Base-by-base conservation (phyloP, 306 rosid species). In the Clitoria ternatea region DNA sequence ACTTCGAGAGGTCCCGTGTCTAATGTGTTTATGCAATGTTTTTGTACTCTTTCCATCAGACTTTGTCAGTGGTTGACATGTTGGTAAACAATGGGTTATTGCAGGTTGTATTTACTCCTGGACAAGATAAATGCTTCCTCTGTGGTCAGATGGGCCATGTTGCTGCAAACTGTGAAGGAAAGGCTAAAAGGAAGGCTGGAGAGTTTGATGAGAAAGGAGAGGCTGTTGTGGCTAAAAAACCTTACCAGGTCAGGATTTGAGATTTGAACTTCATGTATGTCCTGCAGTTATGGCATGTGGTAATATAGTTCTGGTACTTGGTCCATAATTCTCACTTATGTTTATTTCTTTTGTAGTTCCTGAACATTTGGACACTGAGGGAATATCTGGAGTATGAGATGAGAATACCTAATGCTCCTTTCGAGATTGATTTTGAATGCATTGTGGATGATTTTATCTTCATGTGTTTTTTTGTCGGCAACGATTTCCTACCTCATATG, bases 401-500 rank as follows among this genome's bases (percentile, higher is more conserved):
- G 86, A 81, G 78, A 81, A 83, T 95, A 48, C 96, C 97, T 4
- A 86, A 88, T 79, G 6, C 70, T 70, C 87, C 96, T 20, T 82
- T 89, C 29, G 84, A 89, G 88, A 79, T 86, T 43, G 93, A 91
- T 79, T 70, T 89, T 52, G 99, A 95, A 82, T 66, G 93, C 79
- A 82, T 95, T 43, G 91, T 89, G 77, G 99, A 95, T 85, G 99
- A 95, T 74, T 95, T 95, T 74, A 90, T 95, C 80, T 95, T 95
- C 80, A 83, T 95, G 19, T 95, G 99, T 66, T 95, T 95, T 73
- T 95, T 95, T 29, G 97, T 95, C 55, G 97, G 99, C 65, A 95
- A 95, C 59, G 99, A 95, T 85, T 95, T 95, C 81, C 86, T 95
- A 66, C 99, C 99, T 7, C 99, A 95, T 73, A 91, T 95, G 99